These are phyloP conservation scores for Conoideocrella luteorostrata DNA, from an alignment of 2,329 filamentous ascomycete species.

Conservation along the genomic window DNA sequence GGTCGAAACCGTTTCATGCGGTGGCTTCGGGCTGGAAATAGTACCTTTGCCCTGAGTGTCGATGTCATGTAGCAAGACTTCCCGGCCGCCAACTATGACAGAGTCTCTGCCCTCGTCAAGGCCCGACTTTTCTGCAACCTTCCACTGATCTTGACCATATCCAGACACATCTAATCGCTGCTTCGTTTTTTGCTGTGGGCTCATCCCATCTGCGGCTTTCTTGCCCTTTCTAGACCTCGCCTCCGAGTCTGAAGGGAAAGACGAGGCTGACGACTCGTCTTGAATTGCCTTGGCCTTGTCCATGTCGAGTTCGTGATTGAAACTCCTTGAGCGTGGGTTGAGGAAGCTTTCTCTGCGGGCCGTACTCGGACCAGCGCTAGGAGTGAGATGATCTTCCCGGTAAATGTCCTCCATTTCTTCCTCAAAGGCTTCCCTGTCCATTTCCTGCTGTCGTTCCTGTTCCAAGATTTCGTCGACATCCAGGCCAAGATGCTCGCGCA, in stretches of 20 bases:
- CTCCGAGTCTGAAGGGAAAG: not conserved
- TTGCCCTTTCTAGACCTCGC: conserved; percentile 3
- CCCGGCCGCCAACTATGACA: conserved; percentile 57
- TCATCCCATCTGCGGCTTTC: conserved; percentile 1
- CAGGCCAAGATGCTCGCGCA: conserved; percentile 94
- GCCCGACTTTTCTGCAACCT: conserved; percentile 54
- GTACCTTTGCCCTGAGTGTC: conserved; percentile 59
- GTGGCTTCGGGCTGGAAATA: conserved; percentile 35
- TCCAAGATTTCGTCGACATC: conserved; percentile 89
- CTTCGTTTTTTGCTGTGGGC: conserved; percentile 36
- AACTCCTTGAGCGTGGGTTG: conserved; percentile 40
- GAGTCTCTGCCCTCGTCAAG: conserved; percentile 64
- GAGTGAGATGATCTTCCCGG: conserved; percentile 29
- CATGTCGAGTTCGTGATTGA: conserved; percentile 59
- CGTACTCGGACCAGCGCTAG: not conserved
- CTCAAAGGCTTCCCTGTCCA: conserved; percentile 52
- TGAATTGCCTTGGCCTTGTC: conserved; percentile 44
- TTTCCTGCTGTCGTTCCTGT: conserved; percentile 63
- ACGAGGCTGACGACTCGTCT: conserved; percentile 11
- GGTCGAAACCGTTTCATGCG: conserved; percentile 16
- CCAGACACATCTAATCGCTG: conserved; percentile 75
- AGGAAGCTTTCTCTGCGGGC: conserved; percentile 37
- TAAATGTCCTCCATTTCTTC: conserved; percentile 59
- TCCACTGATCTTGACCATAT: conserved; percentile 70
- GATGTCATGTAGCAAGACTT: conserved; percentile 62